Evolutionary conservation across 495 filamentous ascomycete genomes (phyloP).

Genomic region (Penicillium cataractarum): DNA sequence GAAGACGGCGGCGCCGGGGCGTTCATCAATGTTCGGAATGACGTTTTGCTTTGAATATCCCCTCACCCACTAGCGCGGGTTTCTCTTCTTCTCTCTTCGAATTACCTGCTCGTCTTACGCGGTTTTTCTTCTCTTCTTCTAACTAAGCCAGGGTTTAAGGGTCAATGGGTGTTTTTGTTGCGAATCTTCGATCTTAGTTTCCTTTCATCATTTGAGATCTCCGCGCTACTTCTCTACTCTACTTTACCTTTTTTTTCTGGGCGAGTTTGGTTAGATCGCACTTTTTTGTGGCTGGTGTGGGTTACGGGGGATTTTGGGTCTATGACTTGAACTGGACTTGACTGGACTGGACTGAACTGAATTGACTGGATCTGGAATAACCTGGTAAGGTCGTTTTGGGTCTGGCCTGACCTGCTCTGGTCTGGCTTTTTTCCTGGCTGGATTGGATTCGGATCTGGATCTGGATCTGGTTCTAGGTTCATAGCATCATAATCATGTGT

Average conservation of each 20-base stretch:
- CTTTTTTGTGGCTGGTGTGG: not conserved
- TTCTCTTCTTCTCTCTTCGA: not conserved
- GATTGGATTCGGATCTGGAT: not conserved
- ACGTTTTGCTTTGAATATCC: conserved; percentile 56
- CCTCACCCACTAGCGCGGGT: not conserved
- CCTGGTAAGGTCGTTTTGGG: too few species aligned
- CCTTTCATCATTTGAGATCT: too few species aligned
- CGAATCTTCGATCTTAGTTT: too few species aligned
- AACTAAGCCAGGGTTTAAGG: not conserved
- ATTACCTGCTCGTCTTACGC: not conserved
- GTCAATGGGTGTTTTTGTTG: not conserved
- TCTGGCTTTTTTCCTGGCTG: not conserved
- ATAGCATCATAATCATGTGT: not conserved
- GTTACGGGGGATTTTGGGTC: too few species aligned
- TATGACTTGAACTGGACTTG: not conserved
- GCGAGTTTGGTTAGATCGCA: not conserved
- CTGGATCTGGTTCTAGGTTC: not conserved
- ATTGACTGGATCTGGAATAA: too few species aligned
- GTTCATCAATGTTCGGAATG: conserved; percentile 79
- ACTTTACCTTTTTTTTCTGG: not conserved
- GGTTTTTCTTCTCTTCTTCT: not conserved
- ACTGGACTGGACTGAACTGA: too few species aligned
- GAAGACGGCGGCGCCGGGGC: conserved; percentile 83
- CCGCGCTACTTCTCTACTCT: too few species aligned
- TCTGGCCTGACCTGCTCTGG: not conserved